Percentiles rank a stretch among this genome's conserved stretches.
phyloP scores from a whole-genome alignment of 306 rosid genomes.

The Lablab purpureus region DNA sequence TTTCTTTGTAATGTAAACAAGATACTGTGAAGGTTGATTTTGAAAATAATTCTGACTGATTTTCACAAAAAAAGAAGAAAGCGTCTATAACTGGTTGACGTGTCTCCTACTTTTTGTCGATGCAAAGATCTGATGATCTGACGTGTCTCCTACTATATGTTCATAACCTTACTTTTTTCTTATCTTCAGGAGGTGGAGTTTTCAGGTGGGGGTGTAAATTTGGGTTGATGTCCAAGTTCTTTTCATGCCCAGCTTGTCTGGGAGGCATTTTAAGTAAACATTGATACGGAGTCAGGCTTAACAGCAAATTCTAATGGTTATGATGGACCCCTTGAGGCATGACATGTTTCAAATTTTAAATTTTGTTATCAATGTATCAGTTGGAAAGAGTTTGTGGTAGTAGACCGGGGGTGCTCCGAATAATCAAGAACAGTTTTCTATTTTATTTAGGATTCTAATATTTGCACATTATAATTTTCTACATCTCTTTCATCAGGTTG shows the following conservation, averaged over 20 bases:
- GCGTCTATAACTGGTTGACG: not conserved
- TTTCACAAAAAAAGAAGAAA: not conserved
- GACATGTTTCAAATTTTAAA: constrained; percentile 14
- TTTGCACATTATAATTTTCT: constrained; percentile 27
- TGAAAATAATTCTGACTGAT: constrained; percentile 1
- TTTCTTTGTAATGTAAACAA: constrained; percentile 15
- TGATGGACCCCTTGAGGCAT: constrained; percentile 17
- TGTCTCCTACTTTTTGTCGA: not conserved
- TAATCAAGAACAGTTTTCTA: constrained; percentile 7
- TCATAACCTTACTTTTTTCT: constrained; percentile 10
- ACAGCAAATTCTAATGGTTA: constrained; percentile 29
- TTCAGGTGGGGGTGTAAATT: constrained; percentile 54
- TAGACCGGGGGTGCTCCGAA: constrained; percentile 16
- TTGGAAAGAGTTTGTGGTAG: constrained; percentile 39
- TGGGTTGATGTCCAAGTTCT: constrained; percentile 39
- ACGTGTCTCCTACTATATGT: constrained; percentile 15
- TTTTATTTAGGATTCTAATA: constrained; percentile 29
- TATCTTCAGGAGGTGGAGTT: constrained; percentile 58
- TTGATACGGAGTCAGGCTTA: constrained; percentile 17
- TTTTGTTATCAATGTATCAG: constrained; percentile 20
- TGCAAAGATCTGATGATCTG: constrained; percentile 2
- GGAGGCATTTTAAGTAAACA: constrained; percentile 5
- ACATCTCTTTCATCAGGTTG: not conserved
- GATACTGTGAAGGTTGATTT: constrained; percentile 5
- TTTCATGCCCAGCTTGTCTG: constrained; percentile 21